Evolutionary conservation across 371 early-diverging fungal genomes (phyloP).

Genomic region (Mucor lusitanicus): DNA sequence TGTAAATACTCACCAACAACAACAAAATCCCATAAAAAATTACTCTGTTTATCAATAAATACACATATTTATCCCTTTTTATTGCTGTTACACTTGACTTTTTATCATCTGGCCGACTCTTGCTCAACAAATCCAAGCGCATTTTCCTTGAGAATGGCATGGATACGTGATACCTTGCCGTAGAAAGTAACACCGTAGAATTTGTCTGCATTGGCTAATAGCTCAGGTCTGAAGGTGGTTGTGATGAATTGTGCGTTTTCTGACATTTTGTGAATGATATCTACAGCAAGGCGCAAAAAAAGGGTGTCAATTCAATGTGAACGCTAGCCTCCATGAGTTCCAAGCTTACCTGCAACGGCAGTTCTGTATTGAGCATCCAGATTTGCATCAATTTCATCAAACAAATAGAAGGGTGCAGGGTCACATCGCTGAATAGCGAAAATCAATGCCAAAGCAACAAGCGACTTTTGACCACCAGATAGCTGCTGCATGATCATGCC

Average conservation of each 20-base stretch:
- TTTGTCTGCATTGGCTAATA: slow-evolving; percentile 88
- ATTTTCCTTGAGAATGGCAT: slow-evolving; percentile 66
- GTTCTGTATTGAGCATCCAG: slow-evolving; percentile 96
- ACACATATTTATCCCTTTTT: neutral
- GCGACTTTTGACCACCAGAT: slow-evolving; percentile 99
- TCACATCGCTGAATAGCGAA: slow-evolving; percentile 99
- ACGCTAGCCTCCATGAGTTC: too few species aligned
- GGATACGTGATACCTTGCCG: slow-evolving; percentile 78
- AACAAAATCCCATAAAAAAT: neutral
- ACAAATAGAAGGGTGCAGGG: slow-evolving; percentile 99
- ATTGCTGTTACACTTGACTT: slow-evolving; percentile 24
- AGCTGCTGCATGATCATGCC: slow-evolving; percentile 94
- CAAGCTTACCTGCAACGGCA: slow-evolving; percentile 79
- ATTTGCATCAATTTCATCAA: slow-evolving; percentile 99
- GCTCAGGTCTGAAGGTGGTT: slow-evolving; percentile 97
- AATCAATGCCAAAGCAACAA: slow-evolving; percentile 97
- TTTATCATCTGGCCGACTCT: slow-evolving; percentile 17
- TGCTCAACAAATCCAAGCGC: slow-evolving; percentile 74
- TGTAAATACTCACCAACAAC: neutral
- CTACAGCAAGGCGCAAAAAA: slow-evolving; percentile 24
- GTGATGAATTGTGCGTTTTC: slow-evolving; percentile 95
- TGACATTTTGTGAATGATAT: slow-evolving; percentile 88
- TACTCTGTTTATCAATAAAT: neutral
- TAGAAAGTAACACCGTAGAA: slow-evolving; percentile 97
- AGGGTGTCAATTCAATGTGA: too few species aligned